Base-by-base conservation (phyloP, 2,329 filamentous ascomycete species). In the Lecanicillium sp. region DNA sequence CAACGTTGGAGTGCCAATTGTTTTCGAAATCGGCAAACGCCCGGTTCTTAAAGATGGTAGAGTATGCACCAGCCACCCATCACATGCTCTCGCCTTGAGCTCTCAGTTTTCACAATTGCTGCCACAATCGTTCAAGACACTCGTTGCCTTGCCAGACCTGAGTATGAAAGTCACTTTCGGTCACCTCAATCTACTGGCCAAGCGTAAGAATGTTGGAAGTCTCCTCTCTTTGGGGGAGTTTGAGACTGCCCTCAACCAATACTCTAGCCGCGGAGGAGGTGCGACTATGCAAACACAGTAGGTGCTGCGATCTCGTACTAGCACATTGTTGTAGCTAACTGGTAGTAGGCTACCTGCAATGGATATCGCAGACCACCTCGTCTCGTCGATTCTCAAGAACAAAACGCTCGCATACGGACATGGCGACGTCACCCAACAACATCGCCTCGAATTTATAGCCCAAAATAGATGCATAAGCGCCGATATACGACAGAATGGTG, bases 101-200 rank as follows among this genome's bases (percentile, higher is more conserved):
- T 6, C 46, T 1, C 51, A 57, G 15, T 55, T 66, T 10, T 41
- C 39, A 2, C 26, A 42, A 2, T 51, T 54, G 7, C 45, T 66
- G 12, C 21, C 46, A 15, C 40, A 51, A 4, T 54, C 60, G 2
- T 54, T 54, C 9, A 56, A 62, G 12, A 48, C 55, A 1, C 33
- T 67, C 5, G 58, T 56, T 43, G 51, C 55, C 10, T 30, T 62
- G 10, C 53, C 51, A 26, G 47, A 53, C 1, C 49, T 68, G 26
- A 57, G 51, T 17, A 62, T 68, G 58, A 54, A 60, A 2, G 55
- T 67, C 43, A 58, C 55, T 38, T 67, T 67, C 52, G 66, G 65
- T 2, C 55, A 54, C 11, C 30, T 68, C 2, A 54, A 54, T 7
- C 51, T 65, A 23, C 51, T 48, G 3, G 48, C 53, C 19, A 60